phyloP scores from a whole-genome alignment of 495 filamentous ascomycete genomes.

The Neurospora africana region DNA sequence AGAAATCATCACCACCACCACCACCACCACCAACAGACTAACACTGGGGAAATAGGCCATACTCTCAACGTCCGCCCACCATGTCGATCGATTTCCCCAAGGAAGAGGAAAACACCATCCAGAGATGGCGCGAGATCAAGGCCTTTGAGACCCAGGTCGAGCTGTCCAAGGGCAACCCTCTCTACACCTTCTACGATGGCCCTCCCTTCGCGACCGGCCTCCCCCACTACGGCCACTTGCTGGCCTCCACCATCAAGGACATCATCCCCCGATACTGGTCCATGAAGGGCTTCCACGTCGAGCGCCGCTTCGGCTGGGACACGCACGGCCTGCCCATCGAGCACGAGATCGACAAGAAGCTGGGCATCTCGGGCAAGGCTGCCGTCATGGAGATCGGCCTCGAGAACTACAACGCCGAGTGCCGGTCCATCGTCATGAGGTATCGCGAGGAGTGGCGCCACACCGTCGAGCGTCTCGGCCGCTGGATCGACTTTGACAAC shows the following conservation, averaged over 20 bases:
- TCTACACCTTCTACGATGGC: constrained; percentile 80
- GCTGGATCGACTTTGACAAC: constrained; percentile 98
- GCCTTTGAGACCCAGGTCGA: constrained; percentile 58
- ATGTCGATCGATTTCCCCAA: constrained; percentile 91
- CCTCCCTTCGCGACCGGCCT: constrained; percentile 52
- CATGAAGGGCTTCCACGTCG: constrained; percentile 89
- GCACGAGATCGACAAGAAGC: constrained; percentile 97
- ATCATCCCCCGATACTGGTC: constrained; percentile 96
- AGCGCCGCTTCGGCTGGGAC: constrained; percentile 65
- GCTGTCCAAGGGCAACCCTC: constrained; percentile 50
- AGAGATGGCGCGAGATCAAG: constrained; percentile 78
- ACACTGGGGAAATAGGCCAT: not conserved
- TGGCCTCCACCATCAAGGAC: constrained; percentile 95
- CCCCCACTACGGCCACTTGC: constrained; percentile 92
- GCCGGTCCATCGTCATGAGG: constrained; percentile 88
- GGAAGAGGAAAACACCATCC: constrained; percentile 74
- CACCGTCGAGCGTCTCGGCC: constrained; percentile 80
- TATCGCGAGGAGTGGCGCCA: constrained; percentile 82
- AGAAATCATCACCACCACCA: not conserved
- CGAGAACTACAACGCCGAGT: constrained; percentile 87
- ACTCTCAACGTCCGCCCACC: constrained; percentile 3
- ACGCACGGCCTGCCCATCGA: constrained; percentile 95
- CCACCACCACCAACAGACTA: not conserved
- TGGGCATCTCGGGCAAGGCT: constrained; percentile 78
- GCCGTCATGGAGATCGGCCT: constrained; percentile 83